Conservation (phyloP, 2,329 filamentous ascomycete species). For the Penicillium sp. region DNA sequence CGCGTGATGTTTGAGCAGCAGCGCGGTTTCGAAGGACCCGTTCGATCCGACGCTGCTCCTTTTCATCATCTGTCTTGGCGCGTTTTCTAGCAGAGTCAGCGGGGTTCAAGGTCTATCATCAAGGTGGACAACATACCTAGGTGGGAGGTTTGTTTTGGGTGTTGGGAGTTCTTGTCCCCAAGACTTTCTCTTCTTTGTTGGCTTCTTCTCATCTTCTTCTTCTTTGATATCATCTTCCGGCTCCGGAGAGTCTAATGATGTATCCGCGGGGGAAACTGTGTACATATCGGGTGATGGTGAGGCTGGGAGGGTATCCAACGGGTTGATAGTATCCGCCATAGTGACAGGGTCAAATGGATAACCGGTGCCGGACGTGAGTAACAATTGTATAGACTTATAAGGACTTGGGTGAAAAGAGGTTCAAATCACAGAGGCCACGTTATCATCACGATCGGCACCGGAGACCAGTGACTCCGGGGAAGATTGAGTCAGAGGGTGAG, state of each 20-base stretch:
- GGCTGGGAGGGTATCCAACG: constrained; percentile 32
- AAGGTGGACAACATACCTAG: constrained; percentile 58
- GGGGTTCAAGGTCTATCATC: neutral
- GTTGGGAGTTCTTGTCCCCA: constrained; percentile 97
- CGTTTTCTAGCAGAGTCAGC: constrained; percentile 65
- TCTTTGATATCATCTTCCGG: constrained; percentile 20
- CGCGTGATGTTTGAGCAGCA: constrained; percentile 92
- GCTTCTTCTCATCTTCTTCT: constrained; percentile 62
- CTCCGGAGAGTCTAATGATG: constrained; percentile 34
- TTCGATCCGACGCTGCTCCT: constrained; percentile 96
- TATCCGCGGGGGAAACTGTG: constrained; percentile 43
- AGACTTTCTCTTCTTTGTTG: constrained; percentile 90
- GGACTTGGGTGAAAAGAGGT: constrained; percentile 3
- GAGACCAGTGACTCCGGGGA: constrained; percentile 24
- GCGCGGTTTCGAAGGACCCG: constrained; percentile 94
- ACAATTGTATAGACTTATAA: constrained; percentile 4
- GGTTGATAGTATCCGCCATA: constrained; percentile 37
- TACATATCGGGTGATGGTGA: constrained; percentile 35
- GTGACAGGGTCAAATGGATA: constrained; percentile 12
- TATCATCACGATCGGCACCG: constrained; percentile 37
- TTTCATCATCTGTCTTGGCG: constrained; percentile 97
- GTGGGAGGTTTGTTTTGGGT: constrained; percentile 93
- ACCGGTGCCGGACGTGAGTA: constrained; percentile 18
- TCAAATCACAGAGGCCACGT: constrained; percentile 29
- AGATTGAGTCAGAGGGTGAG: constrained; percentile 14